phyloP scores from a whole-genome alignment of 2,329 filamentous ascomycete species.

The Incumbomyces delicatus region DNA sequence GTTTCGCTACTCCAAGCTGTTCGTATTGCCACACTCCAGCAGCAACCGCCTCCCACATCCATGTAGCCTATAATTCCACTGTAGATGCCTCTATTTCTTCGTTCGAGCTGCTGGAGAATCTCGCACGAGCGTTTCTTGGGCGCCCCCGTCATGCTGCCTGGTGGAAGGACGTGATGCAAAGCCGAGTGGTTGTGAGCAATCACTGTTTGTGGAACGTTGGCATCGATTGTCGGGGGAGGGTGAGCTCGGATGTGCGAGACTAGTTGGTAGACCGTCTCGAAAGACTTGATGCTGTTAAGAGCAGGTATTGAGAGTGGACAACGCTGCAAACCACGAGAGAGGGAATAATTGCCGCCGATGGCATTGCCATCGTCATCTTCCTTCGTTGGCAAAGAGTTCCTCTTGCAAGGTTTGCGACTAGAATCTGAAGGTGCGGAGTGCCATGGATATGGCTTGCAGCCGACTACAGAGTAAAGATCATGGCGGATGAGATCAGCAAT shows the following conservation, averaged over 20 bases:
- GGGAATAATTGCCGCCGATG: conserved; percentile 24
- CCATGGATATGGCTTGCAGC: conserved; percentile 5
- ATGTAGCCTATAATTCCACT: conserved; percentile 85
- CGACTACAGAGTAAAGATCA: conserved; percentile 54
- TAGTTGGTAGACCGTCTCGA: conserved; percentile 84
- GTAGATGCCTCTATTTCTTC: conserved; percentile 59
- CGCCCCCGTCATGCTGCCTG: conserved; percentile 92
- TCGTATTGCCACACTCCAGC: conserved; percentile 86
- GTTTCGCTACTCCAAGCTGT: conserved; percentile 52
- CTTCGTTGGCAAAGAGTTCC: not conserved
- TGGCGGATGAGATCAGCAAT: conserved; percentile 95
- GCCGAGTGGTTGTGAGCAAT: conserved; percentile 55
- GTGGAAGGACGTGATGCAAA: conserved; percentile 67
- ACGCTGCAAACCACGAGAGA: too few species aligned
- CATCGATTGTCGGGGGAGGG: conserved; percentile 8
- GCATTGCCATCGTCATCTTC: conserved; percentile 37
- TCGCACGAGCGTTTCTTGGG: conserved; percentile 90
- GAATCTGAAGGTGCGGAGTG: not conserved
- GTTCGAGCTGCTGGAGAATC: conserved; percentile 62
- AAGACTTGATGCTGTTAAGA: conserved; percentile 80
- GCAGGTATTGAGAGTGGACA: conserved; percentile 57
- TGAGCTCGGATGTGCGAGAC: conserved; percentile 74
- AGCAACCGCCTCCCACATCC: conserved; percentile 72
- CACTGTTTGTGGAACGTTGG: conserved; percentile 25
- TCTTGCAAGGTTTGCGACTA: not conserved